A percentile compares a stretch with the other conserved stretches of the same genome.
Conservation (phyloP, 352 stramenopile genomes). For the Aphanomyces astaci region DNA sequence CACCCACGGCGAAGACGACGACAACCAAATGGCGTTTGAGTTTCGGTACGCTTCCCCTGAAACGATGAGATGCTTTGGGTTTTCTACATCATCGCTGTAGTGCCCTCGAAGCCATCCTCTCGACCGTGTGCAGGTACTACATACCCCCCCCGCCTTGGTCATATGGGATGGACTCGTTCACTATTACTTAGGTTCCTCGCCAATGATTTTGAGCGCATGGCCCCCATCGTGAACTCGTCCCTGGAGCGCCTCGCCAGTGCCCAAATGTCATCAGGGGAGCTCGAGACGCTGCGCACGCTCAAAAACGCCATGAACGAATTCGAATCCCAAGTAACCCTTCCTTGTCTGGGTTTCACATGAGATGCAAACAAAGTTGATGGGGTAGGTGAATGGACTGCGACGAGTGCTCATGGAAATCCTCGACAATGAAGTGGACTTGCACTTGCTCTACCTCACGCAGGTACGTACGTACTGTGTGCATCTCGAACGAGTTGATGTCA, state of each 20-base stretch:
- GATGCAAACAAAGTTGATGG: neutral
- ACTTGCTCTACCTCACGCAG: conserved; percentile 57
- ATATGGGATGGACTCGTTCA: neutral
- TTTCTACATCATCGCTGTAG: conserved; percentile 25
- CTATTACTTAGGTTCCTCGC: conserved; percentile 36
- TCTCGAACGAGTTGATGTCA: neutral
- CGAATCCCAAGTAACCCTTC: conserved; percentile 46
- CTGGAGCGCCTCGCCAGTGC: conserved; percentile 46
- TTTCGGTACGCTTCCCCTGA: conserved; percentile 35
- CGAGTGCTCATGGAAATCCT: conserved; percentile 59
- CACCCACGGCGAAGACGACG: conserved; percentile 36
- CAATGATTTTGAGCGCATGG: conserved; percentile 41
- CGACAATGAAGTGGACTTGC: conserved; percentile 59
- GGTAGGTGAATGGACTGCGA: conserved; percentile 49
- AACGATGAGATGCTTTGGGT: neutral
- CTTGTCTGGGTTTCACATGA: neutral
- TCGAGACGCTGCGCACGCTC: conserved; percentile 54
- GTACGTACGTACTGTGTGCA: neutral
- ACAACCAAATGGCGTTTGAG: conserved; percentile 45
- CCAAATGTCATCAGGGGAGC: conserved; percentile 38
- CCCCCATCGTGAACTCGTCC: conserved; percentile 36
- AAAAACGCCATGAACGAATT: conserved; percentile 71
- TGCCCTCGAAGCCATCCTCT: conserved; percentile 47
- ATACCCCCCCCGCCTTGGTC: neutral
- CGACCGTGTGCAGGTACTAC: conserved; percentile 31